A percentile compares a stretch with the other conserved stretches of the same genome.
Evolutionary conservation across 2,329 filamentous ascomycete genomes (phyloP).

Genomic region (Clarireedia paspali): DNA sequence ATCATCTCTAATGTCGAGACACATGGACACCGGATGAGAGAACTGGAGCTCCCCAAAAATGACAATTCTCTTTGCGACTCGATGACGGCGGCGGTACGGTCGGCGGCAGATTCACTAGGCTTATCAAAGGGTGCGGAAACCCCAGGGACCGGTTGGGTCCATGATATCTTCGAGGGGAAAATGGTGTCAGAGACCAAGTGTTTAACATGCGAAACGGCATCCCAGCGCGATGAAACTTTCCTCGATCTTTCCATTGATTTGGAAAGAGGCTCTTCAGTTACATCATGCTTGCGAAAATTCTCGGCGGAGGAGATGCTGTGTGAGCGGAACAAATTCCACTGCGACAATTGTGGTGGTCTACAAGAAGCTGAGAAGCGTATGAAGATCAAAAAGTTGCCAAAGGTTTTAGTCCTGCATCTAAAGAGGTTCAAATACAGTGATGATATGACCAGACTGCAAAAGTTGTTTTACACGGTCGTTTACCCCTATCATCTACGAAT

Average conservation of each 20-base stretch:
- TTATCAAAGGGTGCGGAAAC: slow-evolving; percentile 37
- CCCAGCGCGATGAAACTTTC: slow-evolving; percentile 91
- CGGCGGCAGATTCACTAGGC: slow-evolving; percentile 34
- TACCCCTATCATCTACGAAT: slow-evolving; percentile 90
- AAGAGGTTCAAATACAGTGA: slow-evolving; percentile 99
- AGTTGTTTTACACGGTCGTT: slow-evolving; percentile 92
- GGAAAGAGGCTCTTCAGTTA: slow-evolving; percentile 91
- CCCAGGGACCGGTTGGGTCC: slow-evolving; percentile 78
- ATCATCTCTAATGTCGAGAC: slow-evolving; percentile 90
- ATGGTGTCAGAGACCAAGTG: slow-evolving; percentile 95
- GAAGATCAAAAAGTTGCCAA: slow-evolving; percentile 94
- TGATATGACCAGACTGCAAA: slow-evolving; percentile 86
- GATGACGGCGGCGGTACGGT: slow-evolving; percentile 38
- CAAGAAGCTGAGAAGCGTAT: slow-evolving; percentile 98
- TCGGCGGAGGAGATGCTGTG: slow-evolving; percentile 98
- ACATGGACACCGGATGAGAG: slow-evolving; percentile 61
- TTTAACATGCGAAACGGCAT: slow-evolving; percentile 90
- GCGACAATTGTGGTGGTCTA: slow-evolving; percentile 90
- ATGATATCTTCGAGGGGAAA: slow-evolving; percentile 92
- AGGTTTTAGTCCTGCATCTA: slow-evolving; percentile 83
- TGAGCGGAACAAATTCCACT: slow-evolving; percentile 98
- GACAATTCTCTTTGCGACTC: slow-evolving; percentile 43
- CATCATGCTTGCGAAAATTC: slow-evolving; percentile 89
- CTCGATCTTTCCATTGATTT: slow-evolving; percentile 93
- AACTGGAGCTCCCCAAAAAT: slow-evolving; percentile 36